Base-by-base conservation (phyloP, 306 rosid genomes). In the Malus sylvestris region DNA sequence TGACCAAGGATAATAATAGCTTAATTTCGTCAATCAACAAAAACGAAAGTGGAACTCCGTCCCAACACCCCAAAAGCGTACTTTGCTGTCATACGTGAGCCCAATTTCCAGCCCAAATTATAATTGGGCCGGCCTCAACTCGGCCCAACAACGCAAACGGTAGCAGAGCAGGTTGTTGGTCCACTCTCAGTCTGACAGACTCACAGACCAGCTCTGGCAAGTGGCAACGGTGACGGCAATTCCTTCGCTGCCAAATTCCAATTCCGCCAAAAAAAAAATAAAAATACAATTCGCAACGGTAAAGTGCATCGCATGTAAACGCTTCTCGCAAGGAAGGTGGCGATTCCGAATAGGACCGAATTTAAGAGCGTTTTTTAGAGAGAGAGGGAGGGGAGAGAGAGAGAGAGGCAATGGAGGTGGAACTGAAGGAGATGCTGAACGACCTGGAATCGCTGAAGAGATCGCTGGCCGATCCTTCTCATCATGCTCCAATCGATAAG, bases 401-500 rank as follows among this genome's bases (percentile, higher is more conserved):
- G 79, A 72, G 74, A 55, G 74, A 2, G 29, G 71, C 64, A 49
- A 88, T 93, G 98, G 98, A 93, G 89, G 80, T 73, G 66, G 96
- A 90, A 76, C 80, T 91, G 79, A 86, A 87, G 51, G 86, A 87
- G 82, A 70, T 88, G 86, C 66, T 85, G 18, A 66, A 80, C 51
- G 96, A 93, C 84, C 96, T 93, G 76, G 87, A 93, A 74, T 88
- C 94, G 62, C 93, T 93, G 61, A 82, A 83, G 87, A 85, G 83
- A 77, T 88, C 90, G 79, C 87, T 87, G 67, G 61, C 87, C 16
- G 91, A 91, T 91, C 86, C 91, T 49, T 89, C 96, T 72, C 90
- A 68, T 42, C 83, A 68, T 10, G 84, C 75, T 62, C 83, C 92
- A 20, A 82, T 87, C 71, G 85, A 80, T 30, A 81, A 91, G 94